Base-by-base conservation (phyloP, 306 rosid species). In the Aeschynomene evenia region DNA sequence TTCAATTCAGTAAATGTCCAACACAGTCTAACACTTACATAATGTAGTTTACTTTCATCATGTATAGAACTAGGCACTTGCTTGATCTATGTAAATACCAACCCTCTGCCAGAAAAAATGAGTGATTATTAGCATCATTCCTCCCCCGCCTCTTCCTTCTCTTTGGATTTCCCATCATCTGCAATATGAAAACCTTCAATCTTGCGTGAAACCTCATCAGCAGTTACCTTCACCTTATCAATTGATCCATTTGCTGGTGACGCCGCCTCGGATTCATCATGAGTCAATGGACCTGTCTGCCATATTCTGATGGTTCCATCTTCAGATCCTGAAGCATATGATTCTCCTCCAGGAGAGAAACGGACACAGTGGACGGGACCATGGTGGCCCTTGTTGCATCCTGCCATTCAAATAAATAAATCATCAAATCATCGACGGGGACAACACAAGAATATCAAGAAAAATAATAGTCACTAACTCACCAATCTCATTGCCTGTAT, bases 291-390 rank as follows among this genome's bases (percentile, higher is more conserved):
- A 45, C 93, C 96, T 16, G 97, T 87, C 82, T 91, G 97, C 99
- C 99, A 95, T 80, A 95, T 95, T 84, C 99, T 89, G 42, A 95
- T 89, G 63, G 99, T 95, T 77, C 99, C 99, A 48, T 95, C 99
- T 79, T 95, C 99, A 1, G 99, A 95, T 75, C 99, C 99, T 9
- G 99, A 95, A 61, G 99, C 99, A 73, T 91, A 95, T 9, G 99
- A 95, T 82, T 95, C 99, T 68, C 99, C 99, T 29, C 96, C 97
- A 3, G 99, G 99, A 0, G 99, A 89, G 78, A 95, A 95, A 21
- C 97, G 96, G 65, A 95, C 82, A 42, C 97, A 95, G 78, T 95
- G 99, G 5, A 95, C 97, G 13, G 99, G 99, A 74, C 99, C 99
- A 58, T 95, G 99, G 81, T 95, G 99, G 58, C 99, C 99, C 83